Conservation (phyloP, 352 stramenopile genomes). For the Phytophthora constricta region DNA sequence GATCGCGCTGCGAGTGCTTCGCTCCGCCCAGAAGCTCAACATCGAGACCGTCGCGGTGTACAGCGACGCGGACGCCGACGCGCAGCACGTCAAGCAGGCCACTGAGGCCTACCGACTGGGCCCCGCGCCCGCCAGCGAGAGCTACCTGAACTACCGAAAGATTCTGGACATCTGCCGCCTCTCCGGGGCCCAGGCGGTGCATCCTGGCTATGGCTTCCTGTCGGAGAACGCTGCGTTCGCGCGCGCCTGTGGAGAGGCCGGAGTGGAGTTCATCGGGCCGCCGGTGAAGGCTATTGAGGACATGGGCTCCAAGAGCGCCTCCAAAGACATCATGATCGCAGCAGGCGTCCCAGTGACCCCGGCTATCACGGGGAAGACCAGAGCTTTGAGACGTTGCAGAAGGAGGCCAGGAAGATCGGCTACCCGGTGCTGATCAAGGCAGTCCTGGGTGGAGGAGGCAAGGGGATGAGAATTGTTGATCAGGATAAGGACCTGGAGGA, state of each 20-base stretch:
- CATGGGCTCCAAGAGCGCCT: constrained; percentile 93
- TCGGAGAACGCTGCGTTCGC: constrained; percentile 89
- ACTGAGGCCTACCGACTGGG: constrained; percentile 76
- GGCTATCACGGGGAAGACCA: constrained; percentile 93
- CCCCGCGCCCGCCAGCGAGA: constrained; percentile 68
- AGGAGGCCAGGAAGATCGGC: constrained; percentile 86
- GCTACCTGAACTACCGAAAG: constrained; percentile 80
- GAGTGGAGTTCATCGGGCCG: constrained; percentile 92
- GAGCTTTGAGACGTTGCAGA: constrained; percentile 69
- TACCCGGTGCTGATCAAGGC: constrained; percentile 95
- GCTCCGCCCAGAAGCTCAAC: constrained; percentile 83
- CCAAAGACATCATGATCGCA: constrained; percentile 92
- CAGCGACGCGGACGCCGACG: constrained; percentile 83
- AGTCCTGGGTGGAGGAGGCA: constrained; percentile 89
- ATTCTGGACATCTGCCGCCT: constrained; percentile 73
- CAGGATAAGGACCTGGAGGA: constrained; percentile 83
- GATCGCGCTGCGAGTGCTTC: constrained; percentile 90
- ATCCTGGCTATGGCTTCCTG: constrained; percentile 93
- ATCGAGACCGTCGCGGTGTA: constrained; percentile 94
- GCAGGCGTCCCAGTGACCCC: constrained; percentile 85
- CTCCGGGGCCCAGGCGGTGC: constrained; percentile 78
- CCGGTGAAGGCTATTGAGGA: constrained; percentile 84
- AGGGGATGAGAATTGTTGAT: constrained; percentile 92
- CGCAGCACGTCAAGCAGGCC: constrained; percentile 78
- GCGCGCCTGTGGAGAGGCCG: constrained; percentile 63